phyloP scores from a whole-genome alignment of 2,329 filamentous ascomycete species.

The Colletotrichum tabaci region DNA sequence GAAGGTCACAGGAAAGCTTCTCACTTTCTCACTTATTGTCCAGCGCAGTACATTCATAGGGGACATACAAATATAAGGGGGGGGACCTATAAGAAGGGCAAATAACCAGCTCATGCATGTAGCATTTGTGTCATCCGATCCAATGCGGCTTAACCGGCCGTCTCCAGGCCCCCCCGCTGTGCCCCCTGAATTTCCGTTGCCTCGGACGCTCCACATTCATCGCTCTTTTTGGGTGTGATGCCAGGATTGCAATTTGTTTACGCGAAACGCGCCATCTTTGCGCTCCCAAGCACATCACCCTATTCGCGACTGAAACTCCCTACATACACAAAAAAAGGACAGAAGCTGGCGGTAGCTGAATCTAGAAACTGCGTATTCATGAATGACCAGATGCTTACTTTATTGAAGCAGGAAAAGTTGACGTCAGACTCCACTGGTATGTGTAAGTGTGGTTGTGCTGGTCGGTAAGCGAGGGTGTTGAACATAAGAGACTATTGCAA shows the following conservation, averaged over 20 bases:
- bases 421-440: neutral
- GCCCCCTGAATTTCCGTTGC: slow-evolving; percentile 20
- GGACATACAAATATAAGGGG: no score
- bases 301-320: slow-evolving; percentile 7
- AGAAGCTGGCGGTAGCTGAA: neutral
- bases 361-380: neutral
- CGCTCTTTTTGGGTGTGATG: neutral
- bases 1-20: neutral
- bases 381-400: no score
- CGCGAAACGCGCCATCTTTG: slow-evolving; percentile 28
- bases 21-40: neutral
- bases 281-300: slow-evolving; percentile 30
- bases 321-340: neutral
- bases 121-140: slow-evolving; percentile 23
- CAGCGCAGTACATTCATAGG: no score
- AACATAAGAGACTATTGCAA: no score
- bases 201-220: neutral
- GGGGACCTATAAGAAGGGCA: neutral
- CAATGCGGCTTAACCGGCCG: slow-evolving; percentile 10
- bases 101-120: neutral
- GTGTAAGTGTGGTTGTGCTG: no score
- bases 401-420: neutral
- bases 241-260: slow-evolving; percentile 19
- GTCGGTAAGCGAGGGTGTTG: no score
- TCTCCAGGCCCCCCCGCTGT: slow-evolving; percentile 11